Base-by-base conservation (phyloP, 2,329 filamentous ascomycete genomes). In the Fusarium tricinctum region DNA sequence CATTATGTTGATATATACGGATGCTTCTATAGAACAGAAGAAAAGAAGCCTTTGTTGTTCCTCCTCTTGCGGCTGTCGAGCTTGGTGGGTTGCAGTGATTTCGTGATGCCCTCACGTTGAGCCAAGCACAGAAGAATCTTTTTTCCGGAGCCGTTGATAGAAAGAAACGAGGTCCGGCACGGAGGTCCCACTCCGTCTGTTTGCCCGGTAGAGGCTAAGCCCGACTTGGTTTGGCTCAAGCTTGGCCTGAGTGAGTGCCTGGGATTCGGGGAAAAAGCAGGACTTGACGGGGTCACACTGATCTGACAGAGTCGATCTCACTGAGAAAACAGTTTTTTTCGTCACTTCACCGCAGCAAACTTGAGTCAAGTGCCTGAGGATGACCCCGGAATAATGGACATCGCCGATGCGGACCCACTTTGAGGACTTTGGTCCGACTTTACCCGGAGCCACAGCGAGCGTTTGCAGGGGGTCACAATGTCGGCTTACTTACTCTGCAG, bases 391-490 rank as follows among this genome's bases (percentile, higher is more conserved):
- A 62, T 46, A 68, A 64, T 53, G 14, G n/a, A 8, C 44, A 59
- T 55, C 58, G 44, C 42, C 54, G 50, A 44, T 47, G 28, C 12
- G 12, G 57, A 55, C 51, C 69, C 63, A 44, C 69, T 32, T 33
- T 7, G 3, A 6, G 22, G 40, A 12, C 12, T 19, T 38, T 59
- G 62, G 63, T 73, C 79, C 79, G 79, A 78, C 57, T 78, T 79
- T 72, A 69, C 75, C 79, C 79, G 79, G 72, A 63, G 52, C 69
- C 66, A 63, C 67, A 60, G 45, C 63, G 32, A 9, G n/a, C 8
- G 8, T 17, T 55, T 32, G 19, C 61, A 64, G 59, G 61, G 61
- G 59, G 19, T 8, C 23, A 38, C 13, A 48, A 57, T 63, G 47
- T 49, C 44, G 50, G 60, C 60, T 63, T 63, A 63, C 60, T 63